Base-by-base conservation (phyloP, 2,329 filamentous ascomycete species). In the Venturia oleaginea region DNA sequence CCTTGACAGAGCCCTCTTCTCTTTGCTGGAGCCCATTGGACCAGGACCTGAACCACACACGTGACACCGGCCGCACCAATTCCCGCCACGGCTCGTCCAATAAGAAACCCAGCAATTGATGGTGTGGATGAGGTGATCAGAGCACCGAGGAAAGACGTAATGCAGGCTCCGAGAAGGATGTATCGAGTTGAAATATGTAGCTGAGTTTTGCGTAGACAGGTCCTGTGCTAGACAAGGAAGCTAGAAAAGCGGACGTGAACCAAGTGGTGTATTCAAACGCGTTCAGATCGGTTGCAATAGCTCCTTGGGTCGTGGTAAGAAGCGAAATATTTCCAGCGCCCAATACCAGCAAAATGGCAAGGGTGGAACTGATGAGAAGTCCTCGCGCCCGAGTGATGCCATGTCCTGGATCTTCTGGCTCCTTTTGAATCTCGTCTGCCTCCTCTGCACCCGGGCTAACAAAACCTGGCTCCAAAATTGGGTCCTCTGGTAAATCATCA, bases 181-280 rank as follows among this genome's bases (percentile, higher is more conserved):
- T 79, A 71, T 30, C 87, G 80, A 0, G 89, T 84, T 87, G 84
- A 74, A 95, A 93, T 30, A 94, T 85, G 69, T 86, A 85, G 57
- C 86, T 85, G 0, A 95, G 78, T 22, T 90, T 85, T 7, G 90
- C 90, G 46, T 84, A 81, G 2, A 95, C 74, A 0, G 91, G 90
- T 0, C 87, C 84, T 15, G 89, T 75, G 61, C 81, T 83, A 37
- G 80, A 81, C 73, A 80, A 76, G 30, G 79, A 77, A 62, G 90
- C 82, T 73, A 94, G 80, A 72, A 91, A 95, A 2, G 87, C 81
- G 38, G 88, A 90, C 8, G 88, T 91, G 72, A 94, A 91, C 90
- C 90, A 95, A 74, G 85, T 89, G 42, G 86, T 86, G 64, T 85
- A 79, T 64, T 86, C 85, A 70, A 91, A 92, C 1, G 89, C 84